Percentiles rank a stretch among this genome's conserved stretches.
These are phyloP conservation scores for Cyberlindnera mississippiensis DNA, from an alignment of 805 yeast species.

Conservation along the genomic window DNA sequence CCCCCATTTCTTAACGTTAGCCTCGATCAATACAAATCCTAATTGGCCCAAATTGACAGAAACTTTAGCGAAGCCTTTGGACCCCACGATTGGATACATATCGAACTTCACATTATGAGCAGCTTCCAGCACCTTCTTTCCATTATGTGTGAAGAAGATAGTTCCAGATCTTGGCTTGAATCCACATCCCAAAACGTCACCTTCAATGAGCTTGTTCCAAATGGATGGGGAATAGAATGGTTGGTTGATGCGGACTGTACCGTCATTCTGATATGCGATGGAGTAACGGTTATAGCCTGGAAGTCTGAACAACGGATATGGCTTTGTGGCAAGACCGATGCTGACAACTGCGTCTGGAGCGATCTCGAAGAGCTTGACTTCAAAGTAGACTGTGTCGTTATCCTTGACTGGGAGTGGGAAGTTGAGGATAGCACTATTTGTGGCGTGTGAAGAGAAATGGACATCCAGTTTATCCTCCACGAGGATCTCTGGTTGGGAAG, in stretches of 20 bases:
- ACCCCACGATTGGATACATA: constrained; percentile 46
- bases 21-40: constrained; percentile 80
- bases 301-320: constrained; percentile 69
- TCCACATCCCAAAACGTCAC: constrained; percentile 94
- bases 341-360: constrained; percentile 46
- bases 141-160: constrained; percentile 89
- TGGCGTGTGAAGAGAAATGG: constrained; percentile 27
- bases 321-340: constrained; percentile 66
- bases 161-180: constrained; percentile 78
- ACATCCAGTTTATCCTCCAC: constrained; percentile 64
- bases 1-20: constrained; percentile 82
- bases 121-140: constrained; percentile 56
- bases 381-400: constrained; percentile 72
- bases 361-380: constrained; percentile 43
- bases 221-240: constrained; percentile 39
- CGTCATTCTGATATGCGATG: constrained; percentile 69
- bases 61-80: constrained; percentile 35
- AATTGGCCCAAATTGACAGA: constrained; percentile 68
- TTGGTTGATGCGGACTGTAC: constrained; percentile 63
- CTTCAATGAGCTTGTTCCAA: constrained; percentile 54
- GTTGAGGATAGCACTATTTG: constrained; percentile 28
- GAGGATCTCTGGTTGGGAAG: constrained; percentile 39
- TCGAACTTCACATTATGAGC: constrained; percentile 42
- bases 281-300: constrained; percentile 75
- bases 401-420: constrained; percentile 50